phyloP scores from a whole-genome alignment of 2,329 filamentous ascomycete genomes.

The Talaromyces sp. region DNA sequence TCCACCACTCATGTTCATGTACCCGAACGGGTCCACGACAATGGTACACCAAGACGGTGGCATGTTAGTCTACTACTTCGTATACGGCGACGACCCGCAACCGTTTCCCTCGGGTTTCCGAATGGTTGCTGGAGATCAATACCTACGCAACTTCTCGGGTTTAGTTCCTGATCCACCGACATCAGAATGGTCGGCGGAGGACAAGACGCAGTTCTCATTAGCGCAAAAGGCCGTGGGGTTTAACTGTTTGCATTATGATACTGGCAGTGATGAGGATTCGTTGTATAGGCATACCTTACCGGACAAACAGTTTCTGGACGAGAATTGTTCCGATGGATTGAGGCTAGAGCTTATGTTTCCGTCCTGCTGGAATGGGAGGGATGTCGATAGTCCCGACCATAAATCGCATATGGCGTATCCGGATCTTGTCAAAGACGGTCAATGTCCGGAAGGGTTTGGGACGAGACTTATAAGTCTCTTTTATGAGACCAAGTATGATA shows the following conservation, averaged over 20 bases:
- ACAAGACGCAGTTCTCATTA: conserved; percentile 68
- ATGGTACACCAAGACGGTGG: conserved; percentile 74
- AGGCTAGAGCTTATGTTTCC: conserved; percentile 85
- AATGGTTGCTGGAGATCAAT: conserved; percentile 76
- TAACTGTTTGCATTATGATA: conserved; percentile 86
- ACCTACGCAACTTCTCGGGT: conserved; percentile 67
- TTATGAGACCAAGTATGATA: conserved; percentile 83
- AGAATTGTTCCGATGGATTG: conserved; percentile 76
- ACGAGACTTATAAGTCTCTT: conserved; percentile 72
- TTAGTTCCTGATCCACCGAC: conserved; percentile 67
- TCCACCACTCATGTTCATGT: conserved; percentile 74
- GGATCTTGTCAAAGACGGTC: conserved; percentile 70
- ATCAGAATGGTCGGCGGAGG: conserved; percentile 65
- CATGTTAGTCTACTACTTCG: conserved; percentile 89
- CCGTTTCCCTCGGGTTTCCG: conserved; percentile 76
- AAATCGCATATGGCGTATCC: conserved; percentile 74
- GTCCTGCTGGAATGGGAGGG: conserved; percentile 80
- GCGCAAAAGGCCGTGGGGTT: conserved; percentile 83
- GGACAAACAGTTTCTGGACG: conserved; percentile 74
- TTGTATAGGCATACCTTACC: conserved; percentile 81
- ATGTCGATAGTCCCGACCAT: conserved; percentile 55
- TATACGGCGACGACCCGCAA: conserved; percentile 63
- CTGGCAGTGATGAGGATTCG: conserved; percentile 62
- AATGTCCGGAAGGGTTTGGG: conserved; percentile 68
- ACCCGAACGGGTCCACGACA: conserved; percentile 65